Base-by-base conservation (phyloP, 2,329 filamentous ascomycete species). In the Fusarium euwallaceae region DNA sequence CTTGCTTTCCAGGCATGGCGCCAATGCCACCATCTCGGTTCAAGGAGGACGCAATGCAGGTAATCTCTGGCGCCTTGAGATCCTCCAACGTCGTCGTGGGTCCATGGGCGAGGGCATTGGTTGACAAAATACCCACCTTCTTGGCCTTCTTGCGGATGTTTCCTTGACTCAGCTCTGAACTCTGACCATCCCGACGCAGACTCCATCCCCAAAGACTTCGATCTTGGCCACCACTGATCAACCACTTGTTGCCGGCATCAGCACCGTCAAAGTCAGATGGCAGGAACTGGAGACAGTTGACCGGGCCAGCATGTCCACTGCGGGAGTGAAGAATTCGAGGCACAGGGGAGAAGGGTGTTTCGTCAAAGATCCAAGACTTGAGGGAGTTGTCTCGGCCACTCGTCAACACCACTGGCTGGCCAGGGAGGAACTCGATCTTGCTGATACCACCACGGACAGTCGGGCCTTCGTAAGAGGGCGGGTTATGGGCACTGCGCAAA, bases 201-300 rank as follows among this genome's bases (percentile, higher is more conserved):
- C 95, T 98, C 91, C 97, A 98, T 2, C 94, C 96, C 96, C 97
- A 98, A 3, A 99, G 87, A 82, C 95, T 98, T 75, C 95, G 91
- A 80, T 99, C 97, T 78, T 92, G 90, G 69, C 95, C 95, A 76
- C 94, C 94, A 79, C 95, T 98, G 65, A 99, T 87, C 8, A 98
- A 86, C 96, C 96, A 98, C 84, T 98, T 98, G 67, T 96, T 97
- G 55, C 92, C 92, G 51, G 92, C 92, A 76, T 98, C 96, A 8
- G 95, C 91, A 17, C 95, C 96, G 78, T 98, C 96, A 45, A 97
- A 96, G 76, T 95, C 92, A 0, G 95, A 91, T 1, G 96, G 96
- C 29, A 98, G 84, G 83, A 98, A 99, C 69, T 92, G 89, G 34
- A 99, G 88, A 62, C 91, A 92, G 37, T 92, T 95, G 64, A 98